Evolutionary conservation across 306 rosid species (phyloP).

Genomic region (Sicyos baderoa): DNA sequence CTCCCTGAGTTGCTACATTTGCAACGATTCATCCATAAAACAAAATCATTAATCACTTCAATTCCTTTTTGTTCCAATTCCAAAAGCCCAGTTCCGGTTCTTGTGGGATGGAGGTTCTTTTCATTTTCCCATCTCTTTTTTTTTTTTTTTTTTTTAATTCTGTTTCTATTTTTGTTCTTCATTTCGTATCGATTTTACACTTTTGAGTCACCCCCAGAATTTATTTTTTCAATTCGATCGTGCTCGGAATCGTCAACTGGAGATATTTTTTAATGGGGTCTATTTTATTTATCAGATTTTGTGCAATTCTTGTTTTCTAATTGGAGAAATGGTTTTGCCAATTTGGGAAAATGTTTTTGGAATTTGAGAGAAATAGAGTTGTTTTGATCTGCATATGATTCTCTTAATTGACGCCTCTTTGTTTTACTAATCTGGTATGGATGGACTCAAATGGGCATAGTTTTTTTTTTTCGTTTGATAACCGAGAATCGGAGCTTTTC

Average conservation of each 20-base stretch:
- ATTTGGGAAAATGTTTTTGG: background rate
- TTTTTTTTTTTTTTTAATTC: too few relatives aligned
- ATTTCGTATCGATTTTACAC: conserved; percentile 16
- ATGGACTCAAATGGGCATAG: background rate
- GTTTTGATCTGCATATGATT: background rate
- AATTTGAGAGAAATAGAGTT: background rate
- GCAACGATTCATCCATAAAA: conserved; percentile 26
- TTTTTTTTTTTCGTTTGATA: too few relatives aligned
- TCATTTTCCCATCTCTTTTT: conserved; percentile 20
- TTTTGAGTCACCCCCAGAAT: conserved; percentile 21
- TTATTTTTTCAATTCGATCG: conserved; percentile 23
- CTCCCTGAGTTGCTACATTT: too few relatives aligned
- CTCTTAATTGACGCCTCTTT: background rate
- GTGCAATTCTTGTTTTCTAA: conserved; percentile 7
- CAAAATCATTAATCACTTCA: conserved; percentile 17
- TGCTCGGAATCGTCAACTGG: conserved; percentile 41
- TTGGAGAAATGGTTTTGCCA: background rate
- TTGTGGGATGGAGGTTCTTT: conserved; percentile 23
- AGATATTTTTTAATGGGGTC: conserved; percentile 30
- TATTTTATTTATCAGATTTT: conserved; percentile 4
- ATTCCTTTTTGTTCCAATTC: conserved; percentile 37
- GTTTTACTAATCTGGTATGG: background rate
- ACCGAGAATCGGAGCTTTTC: too few relatives aligned
- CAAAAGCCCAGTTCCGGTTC: conserved; percentile 28
- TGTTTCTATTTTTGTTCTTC: conserved; percentile 11